Base-by-base conservation (phyloP, 495 filamentous ascomycete genomes). In the Neurospora terricola region DNA sequence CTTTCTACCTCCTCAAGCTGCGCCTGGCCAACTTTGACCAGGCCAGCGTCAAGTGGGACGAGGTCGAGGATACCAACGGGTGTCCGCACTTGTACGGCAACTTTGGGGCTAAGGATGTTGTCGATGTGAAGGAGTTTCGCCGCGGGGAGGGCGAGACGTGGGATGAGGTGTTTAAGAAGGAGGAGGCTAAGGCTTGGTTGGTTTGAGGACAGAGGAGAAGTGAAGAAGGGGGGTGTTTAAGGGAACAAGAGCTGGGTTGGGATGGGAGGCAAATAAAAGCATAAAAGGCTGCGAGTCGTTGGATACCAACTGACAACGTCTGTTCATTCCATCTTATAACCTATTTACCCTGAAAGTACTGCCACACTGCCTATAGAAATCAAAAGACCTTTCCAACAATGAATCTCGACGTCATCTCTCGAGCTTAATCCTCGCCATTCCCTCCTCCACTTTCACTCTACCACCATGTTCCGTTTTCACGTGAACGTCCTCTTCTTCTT, bases 41-140 rank as follows among this genome's bases (percentile, higher is more conserved):
- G 2, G 45, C 71, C 5, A 45, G 14, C 37, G 72, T 80, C 70
- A 85, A 82, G 40, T 87, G 86, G 86, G 85, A 87, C 66, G 80
- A 80, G 69, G 74, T 72, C 2, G 72, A 73, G 34, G 78, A 73
- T 12, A 74, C 78, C 6, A 75, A 78, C 38, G 84, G 83, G 27
- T 86, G 83, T 34, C 83, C 84, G 59, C 84, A 86, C 42, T 73
- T 86, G 62, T 84, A 86, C 71, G 83, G 83, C 42, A 85, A 83
- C 68, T 86, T 86, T 74, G 84, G 84, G 18, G 78, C 72, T 16
- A 74, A 75, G 3, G 84, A 86, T 37, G 80, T 86, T 21, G 79
- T 80, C 2, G 72, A 66, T 2, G 70, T 77, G 2, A 77, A 74
- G 71, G 73, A 74, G 37, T 84, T 85, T 70, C 23, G 73, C 2